Evolutionary conservation across 805 yeast genomes (phyloP).

Genomic region (Debaryomyces maramus): DNA sequence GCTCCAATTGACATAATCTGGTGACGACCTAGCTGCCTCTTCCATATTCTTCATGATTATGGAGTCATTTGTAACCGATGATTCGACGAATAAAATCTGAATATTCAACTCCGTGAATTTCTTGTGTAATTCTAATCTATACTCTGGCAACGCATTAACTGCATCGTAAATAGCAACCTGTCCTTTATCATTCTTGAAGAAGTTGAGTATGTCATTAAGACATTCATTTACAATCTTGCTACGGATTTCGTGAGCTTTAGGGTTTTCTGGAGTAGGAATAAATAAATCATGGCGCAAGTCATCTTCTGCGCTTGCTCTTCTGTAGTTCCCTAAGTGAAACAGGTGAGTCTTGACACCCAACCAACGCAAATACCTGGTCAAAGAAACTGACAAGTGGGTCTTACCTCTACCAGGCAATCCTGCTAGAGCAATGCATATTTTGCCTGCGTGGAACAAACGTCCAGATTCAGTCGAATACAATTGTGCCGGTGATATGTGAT

Average conservation of each 20-base stretch:
- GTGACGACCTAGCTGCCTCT: conserved; percentile 80
- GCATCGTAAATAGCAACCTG: conserved; percentile 98
- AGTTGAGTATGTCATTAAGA: conserved; percentile 63
- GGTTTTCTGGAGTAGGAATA: conserved; percentile 48
- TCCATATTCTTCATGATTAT: conserved; percentile 71
- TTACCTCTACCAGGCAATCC: conserved; percentile 97
- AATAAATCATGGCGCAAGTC: conserved; percentile 66
- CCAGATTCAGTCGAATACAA: conserved; percentile 92
- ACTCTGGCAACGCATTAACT: conserved; percentile 74
- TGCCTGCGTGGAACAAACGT: conserved; percentile 91
- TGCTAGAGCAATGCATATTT: conserved; percentile 80
- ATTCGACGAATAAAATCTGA: conserved; percentile 85
- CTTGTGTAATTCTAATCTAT: conserved; percentile 59
- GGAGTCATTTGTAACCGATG: conserved; percentile 70
- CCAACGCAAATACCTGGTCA: conserved; percentile 93
- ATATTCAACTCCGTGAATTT: conserved; percentile 58
- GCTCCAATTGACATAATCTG: conserved; percentile 81
- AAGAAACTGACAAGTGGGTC: conserved; percentile 86
- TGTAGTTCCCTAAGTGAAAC: conserved; percentile 89
- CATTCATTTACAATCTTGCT: conserved; percentile 61
- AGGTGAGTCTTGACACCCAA: conserved; percentile 90
- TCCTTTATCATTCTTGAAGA: conserved; percentile 75
- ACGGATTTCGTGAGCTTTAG: conserved; percentile 52
- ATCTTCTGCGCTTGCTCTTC: conserved; percentile 55
- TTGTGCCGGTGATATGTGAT: conserved; percentile 86